phyloP scores from a whole-genome alignment of 768 basidiomycete genomes.

The Trichaptum fuscoviolaceum region DNA sequence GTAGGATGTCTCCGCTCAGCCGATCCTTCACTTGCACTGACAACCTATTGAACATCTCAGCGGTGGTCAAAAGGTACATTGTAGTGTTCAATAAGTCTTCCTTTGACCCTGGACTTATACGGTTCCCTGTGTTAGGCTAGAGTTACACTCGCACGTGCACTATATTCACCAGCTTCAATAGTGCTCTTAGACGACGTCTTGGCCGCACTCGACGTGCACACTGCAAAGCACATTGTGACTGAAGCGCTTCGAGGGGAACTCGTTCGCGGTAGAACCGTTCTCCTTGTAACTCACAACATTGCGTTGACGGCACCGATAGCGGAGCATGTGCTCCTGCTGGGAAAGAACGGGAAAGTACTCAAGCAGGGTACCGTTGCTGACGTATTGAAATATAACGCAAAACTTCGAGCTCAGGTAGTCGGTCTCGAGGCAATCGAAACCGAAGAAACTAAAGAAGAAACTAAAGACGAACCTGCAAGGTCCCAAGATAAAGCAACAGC shows the following conservation, averaged over 20 bases:
- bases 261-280: slow-evolving; percentile 28
- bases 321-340: slow-evolving; percentile 8
- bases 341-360: slow-evolving; percentile 2
- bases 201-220: slow-evolving; percentile 37
- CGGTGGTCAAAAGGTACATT: slow-evolving; percentile 41
- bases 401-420: slow-evolving; percentile 5
- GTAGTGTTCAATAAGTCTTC: not conserved
- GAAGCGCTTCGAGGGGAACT: slow-evolving; percentile 29
- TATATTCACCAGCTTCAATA: slow-evolving; percentile 37
- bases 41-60: slow-evolving; percentile 11
- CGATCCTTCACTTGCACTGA: not conserved
- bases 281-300: slow-evolving; percentile 32
- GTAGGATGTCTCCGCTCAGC: slow-evolving; percentile 12
- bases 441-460: not conserved
- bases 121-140: slow-evolving; percentile 27
- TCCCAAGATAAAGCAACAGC: slow-evolving; percentile 21
- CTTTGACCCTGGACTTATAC: not conserved
- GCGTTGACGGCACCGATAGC: slow-evolving; percentile 21
- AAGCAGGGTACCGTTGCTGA: slow-evolving; percentile 9
- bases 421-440: not conserved
- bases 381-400: slow-evolving; percentile 11
- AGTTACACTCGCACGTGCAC: slow-evolving; percentile 40
- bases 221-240: slow-evolving; percentile 30
- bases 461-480: not conserved
- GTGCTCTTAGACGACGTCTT: slow-evolving; percentile 48